Percentiles rank a stretch among this genome's conserved stretches.
Evolutionary conservation across 495 filamentous ascomycete species (phyloP).

Genomic region (Ramalina intermedia): DNA sequence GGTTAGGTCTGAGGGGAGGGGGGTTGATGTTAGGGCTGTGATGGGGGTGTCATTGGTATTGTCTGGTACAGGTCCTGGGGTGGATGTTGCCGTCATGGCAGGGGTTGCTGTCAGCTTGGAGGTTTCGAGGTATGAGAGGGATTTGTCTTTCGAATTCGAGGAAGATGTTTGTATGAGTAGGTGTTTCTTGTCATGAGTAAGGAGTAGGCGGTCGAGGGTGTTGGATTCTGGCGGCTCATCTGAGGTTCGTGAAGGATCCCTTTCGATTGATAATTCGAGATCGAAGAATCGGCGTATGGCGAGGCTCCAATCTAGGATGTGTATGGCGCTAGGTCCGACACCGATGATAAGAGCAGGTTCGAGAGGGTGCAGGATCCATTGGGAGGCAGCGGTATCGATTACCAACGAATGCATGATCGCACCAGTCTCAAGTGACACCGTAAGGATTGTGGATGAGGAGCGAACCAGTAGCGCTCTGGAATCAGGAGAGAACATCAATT

Average conservation of each 20-base stretch:
- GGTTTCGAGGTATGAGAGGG: slow-evolving; percentile 2
- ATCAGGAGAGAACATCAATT: slow-evolving; percentile 11
- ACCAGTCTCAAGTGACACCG: slow-evolving; percentile 3
- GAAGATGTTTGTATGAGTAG: slow-evolving; percentile 7
- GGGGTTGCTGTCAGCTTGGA: background rate
- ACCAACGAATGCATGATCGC: background rate
- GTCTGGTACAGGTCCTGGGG: background rate
- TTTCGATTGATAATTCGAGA: background rate
- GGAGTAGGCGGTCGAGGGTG: slow-evolving; percentile 5
- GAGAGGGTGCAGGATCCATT: slow-evolving; percentile 17
- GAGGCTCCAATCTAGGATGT: slow-evolving; percentile 10
- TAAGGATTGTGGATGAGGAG: slow-evolving; percentile 9
- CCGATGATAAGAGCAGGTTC: slow-evolving; percentile 14
- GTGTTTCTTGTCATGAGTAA: slow-evolving; percentile 11
- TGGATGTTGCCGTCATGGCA: background rate
- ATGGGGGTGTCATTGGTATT: background rate
- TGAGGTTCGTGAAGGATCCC: background rate
- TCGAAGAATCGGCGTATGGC: slow-evolving; percentile 3
- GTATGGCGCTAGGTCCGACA: slow-evolving; percentile 11
- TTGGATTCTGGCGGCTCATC: background rate
- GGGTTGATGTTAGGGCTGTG: background rate
- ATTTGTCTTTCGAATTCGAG: slow-evolving; percentile 4
- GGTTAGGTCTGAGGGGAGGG: slow-evolving; percentile 2
- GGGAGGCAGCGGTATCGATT: background rate
- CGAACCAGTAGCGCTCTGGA: slow-evolving; percentile 11